Conservation (phyloP, 2,329 filamentous ascomycete species). For the Neofusicoccum laricinum region DNA sequence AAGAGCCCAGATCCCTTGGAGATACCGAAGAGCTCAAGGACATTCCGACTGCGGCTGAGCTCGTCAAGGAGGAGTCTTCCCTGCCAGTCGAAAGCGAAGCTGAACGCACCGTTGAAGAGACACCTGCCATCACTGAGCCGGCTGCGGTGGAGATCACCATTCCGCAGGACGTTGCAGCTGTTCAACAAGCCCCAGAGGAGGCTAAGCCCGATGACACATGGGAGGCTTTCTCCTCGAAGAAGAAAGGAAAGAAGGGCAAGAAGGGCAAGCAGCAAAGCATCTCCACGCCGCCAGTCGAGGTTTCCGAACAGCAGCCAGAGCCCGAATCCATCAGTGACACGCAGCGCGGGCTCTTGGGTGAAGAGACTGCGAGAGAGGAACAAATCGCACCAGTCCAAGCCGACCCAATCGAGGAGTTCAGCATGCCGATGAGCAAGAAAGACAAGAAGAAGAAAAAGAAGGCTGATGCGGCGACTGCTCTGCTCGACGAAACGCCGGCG, state of each 20-base stretch:
- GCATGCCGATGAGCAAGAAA: slow-evolving; percentile 4
- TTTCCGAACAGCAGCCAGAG: background rate
- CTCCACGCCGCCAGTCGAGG: slow-evolving; percentile 17
- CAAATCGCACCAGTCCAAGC: background rate
- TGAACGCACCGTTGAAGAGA: background rate
- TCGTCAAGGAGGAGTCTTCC: background rate
- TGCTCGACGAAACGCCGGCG: background rate
- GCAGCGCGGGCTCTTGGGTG: background rate
- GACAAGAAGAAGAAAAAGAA: slow-evolving; percentile 23
- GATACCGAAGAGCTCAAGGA: background rate
- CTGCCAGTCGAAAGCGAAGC: background rate
- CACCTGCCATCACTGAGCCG: background rate
- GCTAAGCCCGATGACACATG: background rate
- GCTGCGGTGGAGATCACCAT: background rate
- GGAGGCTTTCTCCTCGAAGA: slow-evolving; percentile 20
- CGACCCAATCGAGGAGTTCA: background rate
- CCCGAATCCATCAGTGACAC: background rate
- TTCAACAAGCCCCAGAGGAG: background rate
- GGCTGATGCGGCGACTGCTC: slow-evolving; percentile 10
- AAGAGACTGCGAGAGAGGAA: slow-evolving; percentile 16
- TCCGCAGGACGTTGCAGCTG: background rate
- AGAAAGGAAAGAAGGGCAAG: slow-evolving; percentile 28
- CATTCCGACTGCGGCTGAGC: background rate
- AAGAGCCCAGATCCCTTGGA: background rate
- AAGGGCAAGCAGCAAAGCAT: slow-evolving; percentile 21